Evolutionary conservation across 1,284 basidiomycete species (phyloP), one percentile per base, ranked within the genome.

Genomic region (Rhodotorula glutinis): DNA sequence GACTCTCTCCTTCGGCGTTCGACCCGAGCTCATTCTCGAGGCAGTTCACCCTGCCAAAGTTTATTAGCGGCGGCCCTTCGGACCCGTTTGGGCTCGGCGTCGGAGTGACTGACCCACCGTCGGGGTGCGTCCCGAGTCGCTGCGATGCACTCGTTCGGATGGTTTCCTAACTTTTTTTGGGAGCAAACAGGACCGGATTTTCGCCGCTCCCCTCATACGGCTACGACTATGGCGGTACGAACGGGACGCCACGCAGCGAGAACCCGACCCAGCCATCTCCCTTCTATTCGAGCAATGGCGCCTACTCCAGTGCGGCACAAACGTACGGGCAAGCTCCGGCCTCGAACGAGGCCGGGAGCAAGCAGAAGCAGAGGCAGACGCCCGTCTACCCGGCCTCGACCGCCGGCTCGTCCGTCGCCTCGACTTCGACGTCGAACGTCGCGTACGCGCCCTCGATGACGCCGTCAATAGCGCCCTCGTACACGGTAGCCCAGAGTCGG

Each of bases 41-140:
- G 19, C 66, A 68, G 58, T 73, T 73, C 64, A 56, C 59, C 38
- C 40, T 71, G n/a, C 71, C 71, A 27, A 46, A 64, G 21, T 73
- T 73, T 46, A 69, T 68, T 1, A 67, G 49, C 27, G 63, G 64
- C 10, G 69, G 69, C 1, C 67, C 69, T 8, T 63, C 54, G 2
- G 71, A 67, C 53, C 57, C 69, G 16, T 70, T 69, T 23, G 67
- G 67, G 0, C 51, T 65, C 19, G 69, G 71, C 9, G 63, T 70
- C 3, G 64, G 66, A 5, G 59, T 73, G 2, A 57, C 60, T 7
- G 68, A 73, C 23, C 55, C 69, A 16, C 53, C 61, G 2, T 52
- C 47, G 17, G 25, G 29, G 69, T 67, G 41, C 57, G 65, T 64
- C 1, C 9, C 5, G 2, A n/a, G 53, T 38, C 3, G 10, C 47